phyloP scores from a whole-genome alignment of 2,329 filamentous ascomycete genomes.

The Sordariomycetes sp. region DNA sequence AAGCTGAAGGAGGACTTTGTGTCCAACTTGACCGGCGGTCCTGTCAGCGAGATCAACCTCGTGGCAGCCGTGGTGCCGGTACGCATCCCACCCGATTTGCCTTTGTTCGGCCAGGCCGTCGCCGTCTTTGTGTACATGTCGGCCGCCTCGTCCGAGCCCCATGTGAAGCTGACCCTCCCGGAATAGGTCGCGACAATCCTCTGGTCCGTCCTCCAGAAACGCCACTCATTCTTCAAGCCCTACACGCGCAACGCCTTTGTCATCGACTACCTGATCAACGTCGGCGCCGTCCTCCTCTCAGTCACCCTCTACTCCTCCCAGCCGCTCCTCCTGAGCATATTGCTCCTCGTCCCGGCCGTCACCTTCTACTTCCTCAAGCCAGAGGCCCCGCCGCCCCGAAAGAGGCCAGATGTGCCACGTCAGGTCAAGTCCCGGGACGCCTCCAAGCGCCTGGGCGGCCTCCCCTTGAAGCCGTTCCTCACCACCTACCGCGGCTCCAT shows the following conservation, averaged over 20 bases:
- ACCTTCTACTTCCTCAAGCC: constrained; percentile 38
- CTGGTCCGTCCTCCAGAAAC: constrained; percentile 80
- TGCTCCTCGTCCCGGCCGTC: constrained; percentile 60
- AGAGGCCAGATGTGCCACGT: constrained; percentile 35
- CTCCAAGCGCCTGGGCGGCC: constrained; percentile 17
- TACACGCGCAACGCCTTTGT: constrained; percentile 55
- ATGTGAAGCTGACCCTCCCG: constrained; percentile 8
- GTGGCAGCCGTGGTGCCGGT: constrained; percentile 81
- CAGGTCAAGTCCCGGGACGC: constrained; percentile 18
- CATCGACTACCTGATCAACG: constrained; percentile 81
- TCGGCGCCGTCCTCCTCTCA: constrained; percentile 68
- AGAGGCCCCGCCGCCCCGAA: constrained; percentile 19
- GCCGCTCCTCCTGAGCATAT: constrained; percentile 59
- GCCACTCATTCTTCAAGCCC: constrained; percentile 70
- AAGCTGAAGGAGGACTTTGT: constrained; percentile 90
- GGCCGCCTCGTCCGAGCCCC: constrained; percentile 6
- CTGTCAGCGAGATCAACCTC: constrained; percentile 72
- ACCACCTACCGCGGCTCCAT: constrained; percentile 85
- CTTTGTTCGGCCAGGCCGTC: not conserved
- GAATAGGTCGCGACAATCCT: constrained; percentile 64
- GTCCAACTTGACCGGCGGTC: constrained; percentile 75
- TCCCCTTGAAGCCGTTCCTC: constrained; percentile 83
- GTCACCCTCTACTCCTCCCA: constrained; percentile 71
- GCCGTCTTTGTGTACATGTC: not conserved
- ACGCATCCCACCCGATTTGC: constrained; percentile 13